These are phyloP conservation scores for Nicotiana benthamiana DNA, from an alignment of 257 asterid species.

Conservation along the genomic window DNA sequence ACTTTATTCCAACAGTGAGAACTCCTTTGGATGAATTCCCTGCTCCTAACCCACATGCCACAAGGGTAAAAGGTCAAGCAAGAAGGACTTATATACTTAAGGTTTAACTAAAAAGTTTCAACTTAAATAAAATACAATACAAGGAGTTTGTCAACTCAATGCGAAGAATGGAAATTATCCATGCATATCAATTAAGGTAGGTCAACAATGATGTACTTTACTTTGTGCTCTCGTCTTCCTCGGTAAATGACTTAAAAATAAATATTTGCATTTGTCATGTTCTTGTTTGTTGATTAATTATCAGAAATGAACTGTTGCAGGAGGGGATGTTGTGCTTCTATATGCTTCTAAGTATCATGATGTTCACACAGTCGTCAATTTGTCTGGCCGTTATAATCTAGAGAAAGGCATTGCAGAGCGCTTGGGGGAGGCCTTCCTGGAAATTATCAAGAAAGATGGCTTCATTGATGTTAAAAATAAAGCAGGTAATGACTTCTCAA, in stretches of 20 bases:
- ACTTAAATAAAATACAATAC: not conserved
- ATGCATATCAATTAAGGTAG: not conserved
- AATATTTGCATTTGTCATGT: not conserved
- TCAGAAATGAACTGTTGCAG: slow-evolving; percentile 29
- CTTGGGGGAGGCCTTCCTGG: slow-evolving; percentile 44
- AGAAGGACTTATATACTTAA: not conserved
- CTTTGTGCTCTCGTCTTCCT: not conserved
- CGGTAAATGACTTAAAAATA: not conserved
- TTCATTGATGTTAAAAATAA: slow-evolving; percentile 46
- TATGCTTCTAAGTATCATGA: slow-evolving; percentile 78
- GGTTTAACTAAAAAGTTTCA: not conserved
- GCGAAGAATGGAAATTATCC: not conserved
- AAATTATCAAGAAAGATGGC: slow-evolving; percentile 64
- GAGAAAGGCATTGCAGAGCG: slow-evolving; percentile 64
- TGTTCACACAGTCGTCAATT: slow-evolving; percentile 54
- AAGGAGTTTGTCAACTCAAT: not conserved
- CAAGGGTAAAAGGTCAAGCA: not conserved
- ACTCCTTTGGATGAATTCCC: not conserved
- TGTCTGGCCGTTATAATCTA: slow-evolving; percentile 81
- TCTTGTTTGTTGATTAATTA: not conserved
- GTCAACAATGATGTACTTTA: not conserved
- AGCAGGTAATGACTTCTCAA: slow-evolving; percentile 48
- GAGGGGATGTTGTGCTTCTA: slow-evolving; percentile 65
- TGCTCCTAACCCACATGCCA: not conserved
- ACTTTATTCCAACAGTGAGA: no score